Percentiles rank a stretch among this genome's conserved stretches.
These are phyloP conservation scores for Nigrospora osmanthi DNA, from an alignment of 2,329 filamentous ascomycete genomes.

Conservation along the genomic window DNA sequence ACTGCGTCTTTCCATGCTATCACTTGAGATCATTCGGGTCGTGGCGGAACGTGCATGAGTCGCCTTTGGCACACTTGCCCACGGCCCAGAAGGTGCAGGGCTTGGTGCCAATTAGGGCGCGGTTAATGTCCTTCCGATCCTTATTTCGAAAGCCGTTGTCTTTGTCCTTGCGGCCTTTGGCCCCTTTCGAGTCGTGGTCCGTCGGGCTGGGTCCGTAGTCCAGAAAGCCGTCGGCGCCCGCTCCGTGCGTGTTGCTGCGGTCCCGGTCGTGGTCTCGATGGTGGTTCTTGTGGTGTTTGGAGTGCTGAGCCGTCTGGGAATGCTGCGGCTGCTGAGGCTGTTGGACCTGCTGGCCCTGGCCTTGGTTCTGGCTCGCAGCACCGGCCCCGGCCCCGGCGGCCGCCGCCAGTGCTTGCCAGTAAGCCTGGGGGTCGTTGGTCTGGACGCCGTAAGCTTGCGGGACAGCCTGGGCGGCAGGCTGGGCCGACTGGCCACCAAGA, in stretches of 20 bases:
- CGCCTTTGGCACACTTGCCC: slow-evolving; percentile 65
- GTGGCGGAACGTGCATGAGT: slow-evolving; percentile 68
- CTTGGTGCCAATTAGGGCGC: slow-evolving; percentile 55
- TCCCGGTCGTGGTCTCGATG: too few relatives aligned
- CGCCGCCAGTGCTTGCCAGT: too few relatives aligned
- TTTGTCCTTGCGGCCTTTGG: slow-evolving; percentile 27
- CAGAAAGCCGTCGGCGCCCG: neutral
- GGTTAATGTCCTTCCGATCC: slow-evolving; percentile 40
- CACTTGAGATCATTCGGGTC: slow-evolving; percentile 32
- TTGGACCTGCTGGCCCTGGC: neutral
- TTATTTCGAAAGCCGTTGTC: slow-evolving; percentile 9
- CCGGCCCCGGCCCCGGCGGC: too few relatives aligned
- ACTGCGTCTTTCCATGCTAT: neutral
- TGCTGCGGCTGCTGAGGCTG: slow-evolving; percentile 14
- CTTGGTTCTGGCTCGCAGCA: too few relatives aligned
- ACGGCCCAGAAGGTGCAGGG: slow-evolving; percentile 64
- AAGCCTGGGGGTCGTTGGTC: neutral
- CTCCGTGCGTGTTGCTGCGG: too few relatives aligned
- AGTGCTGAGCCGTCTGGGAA: slow-evolving; percentile 4
- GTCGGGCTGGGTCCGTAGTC: slow-evolving; percentile 5
- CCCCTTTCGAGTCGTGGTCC: slow-evolving; percentile 12
- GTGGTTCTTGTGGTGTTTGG: slow-evolving; percentile 5
- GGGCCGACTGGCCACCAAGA: slow-evolving; percentile 7
- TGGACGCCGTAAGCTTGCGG: neutral
- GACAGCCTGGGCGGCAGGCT: slow-evolving; percentile 4